phyloP scores from a whole-genome alignment of 352 stramenopile genomes.

The Globisporangium polare region DNA sequence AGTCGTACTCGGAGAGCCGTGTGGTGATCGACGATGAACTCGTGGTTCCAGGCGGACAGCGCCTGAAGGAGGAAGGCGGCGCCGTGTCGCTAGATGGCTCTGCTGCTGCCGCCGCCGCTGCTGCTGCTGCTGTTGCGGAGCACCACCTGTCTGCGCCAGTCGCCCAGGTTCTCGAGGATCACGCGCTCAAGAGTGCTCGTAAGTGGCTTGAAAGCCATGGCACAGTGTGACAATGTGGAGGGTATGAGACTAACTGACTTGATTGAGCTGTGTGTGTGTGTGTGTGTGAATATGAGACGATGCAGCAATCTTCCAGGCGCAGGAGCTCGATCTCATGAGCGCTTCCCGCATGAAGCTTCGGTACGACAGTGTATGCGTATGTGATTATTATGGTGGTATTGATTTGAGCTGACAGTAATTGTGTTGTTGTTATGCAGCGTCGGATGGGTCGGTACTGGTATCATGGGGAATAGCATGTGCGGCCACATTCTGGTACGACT shows the following conservation, averaged over 20 bases:
- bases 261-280: neutral
- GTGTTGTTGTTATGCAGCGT: slow-evolving; percentile 31
- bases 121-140: slow-evolving; percentile 15
- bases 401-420: neutral
- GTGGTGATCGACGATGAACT: slow-evolving; percentile 84
- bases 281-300: neutral
- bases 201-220: slow-evolving; percentile 10
- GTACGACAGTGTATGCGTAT: slow-evolving; percentile 16
- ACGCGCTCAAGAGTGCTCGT: slow-evolving; percentile 48
- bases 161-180: slow-evolving; percentile 45
- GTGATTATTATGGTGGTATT: neutral
- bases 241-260: neutral
- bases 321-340: slow-evolving; percentile 56
- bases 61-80: slow-evolving; percentile 45
- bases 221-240: neutral
- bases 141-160: slow-evolving; percentile 27
- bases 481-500: slow-evolving; percentile 74
- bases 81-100: slow-evolving; percentile 8
- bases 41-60: slow-evolving; percentile 41
- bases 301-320: slow-evolving; percentile 50
- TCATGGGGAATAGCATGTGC: slow-evolving; percentile 90
- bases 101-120: slow-evolving; percentile 20
- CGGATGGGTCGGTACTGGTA: slow-evolving; percentile 84
- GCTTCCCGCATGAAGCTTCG: slow-evolving; percentile 56
- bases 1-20: slow-evolving; percentile 84